Percentiles rank a stretch among this genome's conserved stretches.
Evolutionary conservation across 805 yeast genomes (phyloP).

Genomic region (Ogataea henricii): DNA sequence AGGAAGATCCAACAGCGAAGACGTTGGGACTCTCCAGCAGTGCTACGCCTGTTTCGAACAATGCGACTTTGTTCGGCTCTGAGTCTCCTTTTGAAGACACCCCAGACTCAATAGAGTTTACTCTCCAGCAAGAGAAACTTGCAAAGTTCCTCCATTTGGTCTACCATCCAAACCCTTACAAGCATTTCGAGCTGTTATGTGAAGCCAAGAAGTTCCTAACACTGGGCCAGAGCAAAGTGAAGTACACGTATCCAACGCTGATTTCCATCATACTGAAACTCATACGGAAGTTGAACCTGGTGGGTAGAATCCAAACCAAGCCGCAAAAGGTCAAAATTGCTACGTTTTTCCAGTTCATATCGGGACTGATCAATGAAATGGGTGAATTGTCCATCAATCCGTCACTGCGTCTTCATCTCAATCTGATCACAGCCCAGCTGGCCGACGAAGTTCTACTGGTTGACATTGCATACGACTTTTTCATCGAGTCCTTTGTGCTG

Average conservation of each 20-base stretch:
- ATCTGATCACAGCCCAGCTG: slow-evolving; percentile 66
- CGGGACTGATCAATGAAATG: slow-evolving; percentile 70
- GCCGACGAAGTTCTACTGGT: slow-evolving; percentile 77
- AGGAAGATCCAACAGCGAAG: slow-evolving; percentile 36
- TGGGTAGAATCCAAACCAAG: slow-evolving; percentile 25
- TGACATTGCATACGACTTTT: slow-evolving; percentile 82
- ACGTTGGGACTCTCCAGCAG: slow-evolving; percentile 38
- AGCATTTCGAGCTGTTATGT: slow-evolving; percentile 47
- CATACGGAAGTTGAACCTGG: slow-evolving; percentile 49
- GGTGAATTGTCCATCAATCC: slow-evolving; percentile 40
- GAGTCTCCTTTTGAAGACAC: slow-evolving; percentile 25
- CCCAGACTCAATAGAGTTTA: slow-evolving; percentile 39
- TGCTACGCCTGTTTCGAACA: slow-evolving; percentile 9
- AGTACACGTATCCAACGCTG: slow-evolving; percentile 75
- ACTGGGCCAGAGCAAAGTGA: slow-evolving; percentile 56
- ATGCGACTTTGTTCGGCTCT: slow-evolving; percentile 30
- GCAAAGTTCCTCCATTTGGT: slow-evolving; percentile 72
- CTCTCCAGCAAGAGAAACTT: slow-evolving; percentile 57
- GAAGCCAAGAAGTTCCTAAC: slow-evolving; percentile 50
- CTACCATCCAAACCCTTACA: slow-evolving; percentile 47
- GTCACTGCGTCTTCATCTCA: slow-evolving; percentile 44
- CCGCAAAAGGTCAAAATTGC: slow-evolving; percentile 25
- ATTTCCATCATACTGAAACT: slow-evolving; percentile 61
- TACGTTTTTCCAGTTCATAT: slow-evolving; percentile 67
- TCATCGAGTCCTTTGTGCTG: slow-evolving; percentile 81